These are phyloP conservation scores for Melanopsichium pennsylvanicum DNA, from an alignment of 1,284 basidiomycete species.

Conservation along the genomic window DNA sequence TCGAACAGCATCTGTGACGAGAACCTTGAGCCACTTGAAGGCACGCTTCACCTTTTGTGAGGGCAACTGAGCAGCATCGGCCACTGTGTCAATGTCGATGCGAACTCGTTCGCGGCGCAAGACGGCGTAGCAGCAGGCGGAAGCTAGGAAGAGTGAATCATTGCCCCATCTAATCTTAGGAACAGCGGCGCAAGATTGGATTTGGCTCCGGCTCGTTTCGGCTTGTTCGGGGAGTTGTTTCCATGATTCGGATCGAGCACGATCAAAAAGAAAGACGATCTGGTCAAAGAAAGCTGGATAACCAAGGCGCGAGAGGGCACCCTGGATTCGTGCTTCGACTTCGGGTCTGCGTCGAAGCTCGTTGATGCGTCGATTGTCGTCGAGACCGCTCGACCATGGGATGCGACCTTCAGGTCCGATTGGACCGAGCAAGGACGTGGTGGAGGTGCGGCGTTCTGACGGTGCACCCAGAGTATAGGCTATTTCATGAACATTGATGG, in stretches of 20 bases:
- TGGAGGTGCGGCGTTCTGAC: not conserved
- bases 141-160: constrained; percentile 16
- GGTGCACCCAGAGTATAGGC: constrained; percentile 21
- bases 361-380: constrained; percentile 4
- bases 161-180: constrained; percentile 29
- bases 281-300: constrained; percentile 12
- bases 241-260: constrained; percentile 22
- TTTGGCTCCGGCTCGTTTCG: too few species aligned
- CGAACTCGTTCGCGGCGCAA: constrained; percentile 22
- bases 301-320: constrained; percentile 11
- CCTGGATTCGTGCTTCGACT: constrained; percentile 24
- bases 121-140: constrained; percentile 41
- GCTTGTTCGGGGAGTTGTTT: too few species aligned
- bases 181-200: not conserved
- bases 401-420: not conserved
- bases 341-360: constrained; percentile 18
- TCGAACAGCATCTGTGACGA: constrained; percentile 12
- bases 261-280: constrained; percentile 36
- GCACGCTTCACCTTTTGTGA: constrained; percentile 5
- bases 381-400: constrained; percentile 10
- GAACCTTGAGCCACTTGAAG: constrained; percentile 15
- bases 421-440: not conserved
- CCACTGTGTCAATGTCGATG: constrained; percentile 21
- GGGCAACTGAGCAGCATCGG: constrained; percentile 17
- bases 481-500: constrained; percentile 11